These are phyloP conservation scores for Suhomyces emberorum DNA, from an alignment of 805 yeast genomes.

Conservation along the genomic window DNA sequence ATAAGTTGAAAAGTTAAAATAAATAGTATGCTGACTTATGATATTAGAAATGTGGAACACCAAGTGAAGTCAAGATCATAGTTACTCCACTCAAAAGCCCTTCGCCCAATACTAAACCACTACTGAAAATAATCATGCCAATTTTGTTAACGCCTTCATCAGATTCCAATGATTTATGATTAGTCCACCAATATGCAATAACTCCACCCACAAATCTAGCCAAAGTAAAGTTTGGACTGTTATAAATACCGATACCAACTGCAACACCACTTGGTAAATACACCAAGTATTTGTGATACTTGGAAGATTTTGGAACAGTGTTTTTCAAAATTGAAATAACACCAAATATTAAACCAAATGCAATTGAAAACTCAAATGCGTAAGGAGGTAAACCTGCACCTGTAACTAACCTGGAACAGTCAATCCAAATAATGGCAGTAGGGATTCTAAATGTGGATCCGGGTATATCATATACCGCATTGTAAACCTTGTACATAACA, in stretches of 20 bases:
- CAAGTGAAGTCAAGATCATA: conserved; percentile 70
- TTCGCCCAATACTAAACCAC: conserved; percentile 92
- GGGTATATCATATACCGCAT: conserved; percentile 80
- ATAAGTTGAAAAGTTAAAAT: too few species aligned
- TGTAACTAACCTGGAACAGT: conserved; percentile 87
- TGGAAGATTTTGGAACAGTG: conserved; percentile 42
- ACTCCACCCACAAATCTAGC: conserved; percentile 92
- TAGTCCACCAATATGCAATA: conserved; percentile 56
- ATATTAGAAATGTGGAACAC: conserved; percentile 19
- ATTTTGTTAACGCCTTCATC: conserved; percentile 50
- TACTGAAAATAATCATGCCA: conserved; percentile 78
- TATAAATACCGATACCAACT: conserved; percentile 94
- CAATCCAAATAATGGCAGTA: conserved; percentile 95
- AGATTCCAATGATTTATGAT: conserved; percentile 16
- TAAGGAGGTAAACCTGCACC: conserved; percentile 87
- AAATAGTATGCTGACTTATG: too few species aligned
- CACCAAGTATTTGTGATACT: conserved; percentile 39
- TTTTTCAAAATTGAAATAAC: conserved; percentile 63
- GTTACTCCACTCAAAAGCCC: conserved; percentile 83
- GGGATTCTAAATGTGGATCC: conserved; percentile 81
- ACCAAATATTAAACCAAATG: conserved; percentile 68
- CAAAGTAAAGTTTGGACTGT: conserved; percentile 87
- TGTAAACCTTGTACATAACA: conserved; percentile 78
- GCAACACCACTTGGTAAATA: conserved; percentile 94
- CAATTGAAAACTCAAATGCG: conserved; percentile 57